Percentiles rank a stretch among this genome's conserved stretches.
phyloP scores from a whole-genome alignment of 768 basidiomycete genomes.

The Russula brevipes region DNA sequence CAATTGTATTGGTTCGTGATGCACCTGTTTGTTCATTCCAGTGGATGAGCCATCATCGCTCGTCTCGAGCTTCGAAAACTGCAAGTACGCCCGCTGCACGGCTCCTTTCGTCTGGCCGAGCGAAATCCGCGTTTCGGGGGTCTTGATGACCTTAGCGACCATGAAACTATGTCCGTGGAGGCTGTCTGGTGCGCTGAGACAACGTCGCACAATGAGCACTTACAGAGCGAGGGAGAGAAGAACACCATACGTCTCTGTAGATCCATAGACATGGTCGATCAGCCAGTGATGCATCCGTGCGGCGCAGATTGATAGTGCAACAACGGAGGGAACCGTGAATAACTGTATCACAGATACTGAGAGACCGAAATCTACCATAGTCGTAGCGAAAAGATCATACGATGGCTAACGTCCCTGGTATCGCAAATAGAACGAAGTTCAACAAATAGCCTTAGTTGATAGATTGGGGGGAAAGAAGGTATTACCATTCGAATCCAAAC shows the following conservation, averaged over 20 bases:
- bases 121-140: background rate
- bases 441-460: no score
- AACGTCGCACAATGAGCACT: background rate
- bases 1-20: no score
- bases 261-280: background rate
- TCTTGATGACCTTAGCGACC: no score
- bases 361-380: background rate
- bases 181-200: background rate
- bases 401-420: background rate
- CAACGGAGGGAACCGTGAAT: background rate
- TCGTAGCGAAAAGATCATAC: background rate
- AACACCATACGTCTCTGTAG: background rate
- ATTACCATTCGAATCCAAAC: slow-evolving; percentile 3
- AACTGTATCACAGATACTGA: background rate
- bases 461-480: background rate
- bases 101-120: background rate
- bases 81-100: background rate
- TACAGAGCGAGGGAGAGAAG: background rate
- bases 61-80: background rate
- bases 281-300: slow-evolving; percentile 5
- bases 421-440: no score
- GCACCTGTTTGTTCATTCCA: background rate
- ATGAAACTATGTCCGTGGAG: background rate
- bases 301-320: background rate
- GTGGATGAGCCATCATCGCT: no score